phyloP scores from a whole-genome alignment of 2,329 filamentous ascomycete species.

The Eutypella sp. region DNA sequence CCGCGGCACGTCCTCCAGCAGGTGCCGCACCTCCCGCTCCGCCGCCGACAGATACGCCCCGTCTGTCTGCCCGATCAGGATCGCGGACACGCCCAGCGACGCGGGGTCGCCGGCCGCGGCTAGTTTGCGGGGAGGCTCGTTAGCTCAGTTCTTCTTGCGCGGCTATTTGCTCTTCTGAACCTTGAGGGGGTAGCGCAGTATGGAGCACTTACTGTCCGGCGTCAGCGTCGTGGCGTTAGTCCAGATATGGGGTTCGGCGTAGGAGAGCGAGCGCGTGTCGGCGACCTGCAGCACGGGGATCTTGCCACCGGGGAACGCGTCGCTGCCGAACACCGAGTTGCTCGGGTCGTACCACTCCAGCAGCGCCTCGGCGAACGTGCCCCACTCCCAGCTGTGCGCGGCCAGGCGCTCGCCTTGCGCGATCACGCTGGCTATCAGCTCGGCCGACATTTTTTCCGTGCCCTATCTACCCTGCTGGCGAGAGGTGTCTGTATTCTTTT shows the following conservation, averaged over 20 bases:
- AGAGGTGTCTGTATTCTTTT: no score
- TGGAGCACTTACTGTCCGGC: conserved; percentile 17
- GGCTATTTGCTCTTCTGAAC: no score
- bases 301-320: conserved; percentile 29
- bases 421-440: conserved; percentile 18
- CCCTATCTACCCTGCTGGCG: not conserved
- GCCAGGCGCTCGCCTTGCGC: conserved; percentile 18
- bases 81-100: conserved; percentile 37
- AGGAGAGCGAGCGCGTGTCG: conserved; percentile 15
- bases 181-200: no score
- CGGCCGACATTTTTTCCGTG: conserved; percentile 9
- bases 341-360: conserved; percentile 20
- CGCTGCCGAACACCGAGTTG: conserved; percentile 17
- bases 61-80: conserved; percentile 35
- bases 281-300: conserved; percentile 28
- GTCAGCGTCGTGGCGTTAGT: conserved; percentile 16
- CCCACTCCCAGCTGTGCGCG: conserved; percentile 23
- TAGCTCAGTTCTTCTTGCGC: not conserved
- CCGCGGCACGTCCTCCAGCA: conserved; percentile 33
- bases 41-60: conserved; percentile 31
- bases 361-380: conserved; percentile 19
- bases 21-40: conserved; percentile 33
- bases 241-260: conserved; percentile 18
- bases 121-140: conserved; percentile 4
- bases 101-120: conserved; percentile 39